Evolutionary conservation across 1,284 basidiomycete genomes (phyloP).

Genomic region (Naganishia sp.): DNA sequence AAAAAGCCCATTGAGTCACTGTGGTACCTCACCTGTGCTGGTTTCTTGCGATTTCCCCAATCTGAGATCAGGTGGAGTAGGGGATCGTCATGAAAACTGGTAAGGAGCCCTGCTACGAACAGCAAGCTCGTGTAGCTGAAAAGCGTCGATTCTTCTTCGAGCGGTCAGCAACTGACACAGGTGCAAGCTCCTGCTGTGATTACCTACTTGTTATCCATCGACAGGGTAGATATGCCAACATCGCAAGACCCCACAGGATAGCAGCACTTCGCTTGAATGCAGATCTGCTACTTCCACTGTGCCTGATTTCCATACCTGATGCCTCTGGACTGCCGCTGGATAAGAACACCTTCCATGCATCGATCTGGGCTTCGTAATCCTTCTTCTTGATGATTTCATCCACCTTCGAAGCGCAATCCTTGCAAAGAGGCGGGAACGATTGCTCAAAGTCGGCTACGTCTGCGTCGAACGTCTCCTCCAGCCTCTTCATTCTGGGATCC

Average conservation of each 20-base stretch:
- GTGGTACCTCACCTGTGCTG: background rate
- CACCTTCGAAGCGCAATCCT: slow-evolving; percentile 10
- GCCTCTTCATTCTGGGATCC: slow-evolving; percentile 18
- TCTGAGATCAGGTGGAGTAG: background rate
- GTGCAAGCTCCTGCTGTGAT: background rate
- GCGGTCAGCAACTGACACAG: background rate
- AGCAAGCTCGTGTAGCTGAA: background rate
- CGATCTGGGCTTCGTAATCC: slow-evolving; percentile 23
- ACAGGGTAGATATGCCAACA: slow-evolving; percentile 6
- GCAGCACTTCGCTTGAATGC: background rate
- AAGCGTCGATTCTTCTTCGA: background rate
- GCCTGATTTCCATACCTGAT: background rate
- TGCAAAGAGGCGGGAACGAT: slow-evolving; percentile 20
- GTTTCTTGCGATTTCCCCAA: background rate
- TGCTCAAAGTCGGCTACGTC: slow-evolving; percentile 17
- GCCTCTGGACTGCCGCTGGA: background rate
- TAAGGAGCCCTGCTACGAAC: background rate
- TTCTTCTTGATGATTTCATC: slow-evolving; percentile 27
- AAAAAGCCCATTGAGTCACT: too few species aligned
- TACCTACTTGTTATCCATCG: background rate
- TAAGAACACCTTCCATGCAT: slow-evolving; percentile 20
- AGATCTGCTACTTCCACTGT: background rate
- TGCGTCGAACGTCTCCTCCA: slow-evolving; percentile 15
- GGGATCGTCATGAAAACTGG: background rate
- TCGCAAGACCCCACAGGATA: background rate